A percentile compares a stretch with the other conserved stretches of the same genome.
Conservation (phyloP, 495 filamentous ascomycete species). For the Neurospora africana region DNA sequence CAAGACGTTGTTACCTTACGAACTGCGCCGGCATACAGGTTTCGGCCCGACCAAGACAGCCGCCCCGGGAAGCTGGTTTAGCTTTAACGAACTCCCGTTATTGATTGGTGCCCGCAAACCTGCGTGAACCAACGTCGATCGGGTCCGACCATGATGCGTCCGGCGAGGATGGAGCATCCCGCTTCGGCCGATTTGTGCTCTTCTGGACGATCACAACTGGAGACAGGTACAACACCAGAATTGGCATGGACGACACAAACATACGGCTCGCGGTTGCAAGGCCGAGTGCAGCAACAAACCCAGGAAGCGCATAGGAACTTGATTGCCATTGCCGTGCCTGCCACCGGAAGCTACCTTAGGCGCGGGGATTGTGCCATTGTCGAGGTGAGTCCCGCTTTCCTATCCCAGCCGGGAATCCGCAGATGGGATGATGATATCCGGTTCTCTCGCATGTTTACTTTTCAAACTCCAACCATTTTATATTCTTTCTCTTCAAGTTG, state of each 20-base stretch:
- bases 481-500: background rate
- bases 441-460: background rate
- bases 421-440: background rate
- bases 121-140: background rate
- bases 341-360: background rate
- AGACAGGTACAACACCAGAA: background rate
- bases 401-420: background rate
- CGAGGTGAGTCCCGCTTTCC: background rate
- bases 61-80: background rate
- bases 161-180: background rate
- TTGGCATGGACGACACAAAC: background rate
- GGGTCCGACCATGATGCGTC: background rate
- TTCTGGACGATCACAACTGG: background rate
- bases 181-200: background rate
- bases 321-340: background rate
- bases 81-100: background rate
- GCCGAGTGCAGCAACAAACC: background rate
- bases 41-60: background rate
- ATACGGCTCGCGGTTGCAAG: background rate
- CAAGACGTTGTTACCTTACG: background rate
- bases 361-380: background rate
- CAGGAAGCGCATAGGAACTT: background rate
- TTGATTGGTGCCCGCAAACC: slow-evolving; percentile 13
- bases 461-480: background rate
- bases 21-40: background rate